Percentiles rank a stretch among this genome's conserved stretches.
These are phyloP conservation scores for Ascochyta rabiei DNA, from an alignment of 2,329 filamentous ascomycete species.

Conservation along the genomic window DNA sequence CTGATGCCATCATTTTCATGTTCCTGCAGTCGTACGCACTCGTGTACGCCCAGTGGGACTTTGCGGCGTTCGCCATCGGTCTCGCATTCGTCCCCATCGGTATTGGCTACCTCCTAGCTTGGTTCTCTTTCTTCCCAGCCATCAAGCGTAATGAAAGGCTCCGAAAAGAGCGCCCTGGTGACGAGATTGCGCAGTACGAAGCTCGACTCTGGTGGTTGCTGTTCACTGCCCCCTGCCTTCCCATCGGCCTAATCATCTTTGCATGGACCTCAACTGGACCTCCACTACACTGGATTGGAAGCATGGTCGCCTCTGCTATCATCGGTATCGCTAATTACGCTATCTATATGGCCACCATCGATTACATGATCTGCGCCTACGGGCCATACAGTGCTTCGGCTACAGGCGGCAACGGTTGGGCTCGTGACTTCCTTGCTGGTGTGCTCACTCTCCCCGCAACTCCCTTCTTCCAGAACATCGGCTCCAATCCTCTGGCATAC, in stretches of 20 bases:
- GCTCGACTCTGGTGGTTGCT: conserved; percentile 71
- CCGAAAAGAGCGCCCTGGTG: conserved; percentile 35
- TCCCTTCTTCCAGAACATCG: conserved; percentile 59
- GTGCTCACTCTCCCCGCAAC: conserved; percentile 72
- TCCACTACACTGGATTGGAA: conserved; percentile 70
- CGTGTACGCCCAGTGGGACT: conserved; percentile 72
- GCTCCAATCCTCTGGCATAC: conserved; percentile 54
- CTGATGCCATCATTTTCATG: conserved; percentile 79
- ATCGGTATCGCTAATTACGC: conserved; percentile 75
- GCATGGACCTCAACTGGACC: conserved; percentile 72
- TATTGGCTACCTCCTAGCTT: conserved; percentile 70
- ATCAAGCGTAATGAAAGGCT: conserved; percentile 48
- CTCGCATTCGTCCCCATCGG: conserved; percentile 65
- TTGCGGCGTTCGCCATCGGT: conserved; percentile 63
- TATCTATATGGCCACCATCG: conserved; percentile 80
- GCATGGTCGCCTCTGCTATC: conserved; percentile 68
- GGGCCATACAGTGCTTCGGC: conserved; percentile 77
- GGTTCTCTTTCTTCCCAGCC: conserved; percentile 64
- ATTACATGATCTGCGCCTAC: conserved; percentile 79
- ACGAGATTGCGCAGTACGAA: conserved; percentile 44
- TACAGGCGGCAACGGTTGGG: conserved; percentile 78
- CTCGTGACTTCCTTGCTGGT: conserved; percentile 76
- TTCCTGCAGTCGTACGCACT: conserved; percentile 74
- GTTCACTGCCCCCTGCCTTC: conserved; percentile 65
- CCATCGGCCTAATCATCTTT: conserved; percentile 74